A percentile compares a stretch with the other conserved stretches of the same genome.
phyloP scores from a whole-genome alignment of 2,329 filamentous ascomycete genomes.

The Aquanectria penicillioides region DNA sequence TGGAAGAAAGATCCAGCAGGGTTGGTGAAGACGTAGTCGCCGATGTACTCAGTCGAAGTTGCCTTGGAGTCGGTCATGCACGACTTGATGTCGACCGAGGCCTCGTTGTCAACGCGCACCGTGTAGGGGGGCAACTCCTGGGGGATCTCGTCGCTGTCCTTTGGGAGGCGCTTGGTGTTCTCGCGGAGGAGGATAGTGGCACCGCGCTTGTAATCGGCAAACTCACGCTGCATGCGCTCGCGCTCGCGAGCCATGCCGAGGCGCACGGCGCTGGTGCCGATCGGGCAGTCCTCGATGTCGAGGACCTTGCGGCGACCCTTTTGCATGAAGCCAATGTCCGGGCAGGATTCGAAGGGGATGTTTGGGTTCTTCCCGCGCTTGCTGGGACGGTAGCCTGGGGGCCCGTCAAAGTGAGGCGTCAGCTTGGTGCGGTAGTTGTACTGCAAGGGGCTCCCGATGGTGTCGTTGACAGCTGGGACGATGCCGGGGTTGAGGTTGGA shows the following conservation, averaged over 20 bases:
- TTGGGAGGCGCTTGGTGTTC: constrained; percentile 75
- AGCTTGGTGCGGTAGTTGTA: constrained; percentile 97
- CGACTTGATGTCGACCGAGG: constrained; percentile 80
- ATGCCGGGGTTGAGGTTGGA: constrained; percentile 80
- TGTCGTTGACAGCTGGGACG: constrained; percentile 81
- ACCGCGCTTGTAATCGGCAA: constrained; percentile 78
- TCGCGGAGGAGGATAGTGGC: constrained; percentile 92
- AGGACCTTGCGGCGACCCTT: constrained; percentile 84
- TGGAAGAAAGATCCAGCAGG: constrained; percentile 97
- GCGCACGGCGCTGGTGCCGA: constrained; percentile 87
- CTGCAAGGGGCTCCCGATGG: constrained; percentile 88
- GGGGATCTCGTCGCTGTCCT: constrained; percentile 50
- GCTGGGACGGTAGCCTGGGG: constrained; percentile 64
- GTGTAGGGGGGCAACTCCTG: constrained; percentile 45
- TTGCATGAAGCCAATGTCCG: constrained; percentile 88
- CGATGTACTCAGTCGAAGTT: constrained; percentile 87
- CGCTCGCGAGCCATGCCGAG: constrained; percentile 83
- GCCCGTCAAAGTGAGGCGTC: constrained; percentile 93
- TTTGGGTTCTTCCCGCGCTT: constrained; percentile 60
- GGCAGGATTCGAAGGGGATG: constrained; percentile 67
- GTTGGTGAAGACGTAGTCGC: constrained; percentile 86
- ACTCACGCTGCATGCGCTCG: constrained; percentile 76
- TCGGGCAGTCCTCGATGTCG: constrained; percentile 97
- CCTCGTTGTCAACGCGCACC: constrained; percentile 60
- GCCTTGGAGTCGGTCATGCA: constrained; percentile 90